phyloP scores from a whole-genome alignment of 2,329 filamentous ascomycete species.

The Alternaria longipes region DNA sequence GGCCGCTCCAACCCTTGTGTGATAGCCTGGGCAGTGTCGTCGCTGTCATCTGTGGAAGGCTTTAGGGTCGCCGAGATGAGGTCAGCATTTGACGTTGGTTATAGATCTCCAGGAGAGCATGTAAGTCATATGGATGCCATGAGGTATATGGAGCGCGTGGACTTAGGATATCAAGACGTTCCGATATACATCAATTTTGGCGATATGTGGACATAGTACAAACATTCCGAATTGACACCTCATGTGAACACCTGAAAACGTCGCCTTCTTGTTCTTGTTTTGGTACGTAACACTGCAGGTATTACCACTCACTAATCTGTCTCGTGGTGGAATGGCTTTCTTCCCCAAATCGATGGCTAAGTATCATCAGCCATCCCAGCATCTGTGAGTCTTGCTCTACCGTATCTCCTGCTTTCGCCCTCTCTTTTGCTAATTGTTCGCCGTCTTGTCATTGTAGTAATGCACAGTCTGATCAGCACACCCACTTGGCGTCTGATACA shows the following conservation, averaged over 20 bases:
- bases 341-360: neutral
- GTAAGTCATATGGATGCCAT: neutral
- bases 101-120: no score
- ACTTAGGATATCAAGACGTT: neutral
- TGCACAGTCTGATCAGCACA: slow-evolving; percentile 66
- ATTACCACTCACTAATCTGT: neutral
- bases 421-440: slow-evolving; percentile 29
- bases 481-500: slow-evolving; percentile 65
- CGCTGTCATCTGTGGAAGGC: neutral
- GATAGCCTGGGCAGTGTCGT: slow-evolving; percentile 1
- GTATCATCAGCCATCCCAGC: neutral
- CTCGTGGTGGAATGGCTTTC: neutral
- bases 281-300: neutral
- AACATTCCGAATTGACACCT: neutral
- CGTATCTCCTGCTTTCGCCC: neutral
- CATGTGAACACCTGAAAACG: neutral
- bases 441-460: slow-evolving; percentile 51
- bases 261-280: neutral
- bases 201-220: neutral
- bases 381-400: neutral
- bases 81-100: neutral
- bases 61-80: neutral
- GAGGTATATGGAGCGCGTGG: neutral
- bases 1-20: slow-evolving; percentile 5
- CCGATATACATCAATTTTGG: neutral